Conservation (phyloP, 495 filamentous ascomycete genomes). For the Daldinia grandis region DNA sequence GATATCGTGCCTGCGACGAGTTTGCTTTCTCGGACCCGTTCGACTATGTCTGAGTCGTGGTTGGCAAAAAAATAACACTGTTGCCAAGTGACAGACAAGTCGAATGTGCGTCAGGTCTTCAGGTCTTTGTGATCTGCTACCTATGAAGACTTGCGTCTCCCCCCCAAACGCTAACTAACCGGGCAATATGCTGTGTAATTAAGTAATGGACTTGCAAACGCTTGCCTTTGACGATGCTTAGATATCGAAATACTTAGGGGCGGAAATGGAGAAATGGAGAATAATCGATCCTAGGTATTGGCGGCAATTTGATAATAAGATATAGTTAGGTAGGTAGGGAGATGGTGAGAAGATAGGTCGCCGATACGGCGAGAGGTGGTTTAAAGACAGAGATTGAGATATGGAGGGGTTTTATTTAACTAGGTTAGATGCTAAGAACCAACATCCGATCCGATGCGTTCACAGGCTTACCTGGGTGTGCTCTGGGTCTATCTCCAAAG, state of each 20-base stretch:
- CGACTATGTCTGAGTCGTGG: constrained; percentile 3
- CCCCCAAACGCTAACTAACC: constrained; percentile 14
- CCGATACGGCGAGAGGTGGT: not conserved
- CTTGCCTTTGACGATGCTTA: constrained; percentile 21
- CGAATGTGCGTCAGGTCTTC: not conserved
- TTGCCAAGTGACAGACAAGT: constrained; percentile 17
- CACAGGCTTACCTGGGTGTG: constrained; percentile 17
- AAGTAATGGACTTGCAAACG: constrained; percentile 11
- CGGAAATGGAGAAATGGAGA: not conserved
- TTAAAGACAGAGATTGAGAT: constrained; percentile 9
- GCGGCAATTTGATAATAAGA: constrained; percentile 14
- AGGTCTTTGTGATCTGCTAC: not conserved
- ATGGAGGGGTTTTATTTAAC: not conserved
- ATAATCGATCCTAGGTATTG: constrained; percentile 7
- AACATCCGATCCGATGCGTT: constrained; percentile 16
- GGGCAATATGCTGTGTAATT: constrained; percentile 8
- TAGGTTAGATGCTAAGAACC: constrained; percentile 1
- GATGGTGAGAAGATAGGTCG: constrained; percentile 1
- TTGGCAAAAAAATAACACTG: constrained; percentile 16
- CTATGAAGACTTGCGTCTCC: not conserved
- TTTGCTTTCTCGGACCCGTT: constrained; percentile 2
- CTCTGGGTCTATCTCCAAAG: constrained; percentile 11
- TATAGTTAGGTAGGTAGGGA: constrained; percentile 2
- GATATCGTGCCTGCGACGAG: constrained; percentile 8
- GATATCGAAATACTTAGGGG: constrained; percentile 24